Percentiles rank a stretch among this genome's conserved stretches.
Evolutionary conservation across 306 rosid genomes (phyloP).

Genomic region (Medicago ruthenica): DNA sequence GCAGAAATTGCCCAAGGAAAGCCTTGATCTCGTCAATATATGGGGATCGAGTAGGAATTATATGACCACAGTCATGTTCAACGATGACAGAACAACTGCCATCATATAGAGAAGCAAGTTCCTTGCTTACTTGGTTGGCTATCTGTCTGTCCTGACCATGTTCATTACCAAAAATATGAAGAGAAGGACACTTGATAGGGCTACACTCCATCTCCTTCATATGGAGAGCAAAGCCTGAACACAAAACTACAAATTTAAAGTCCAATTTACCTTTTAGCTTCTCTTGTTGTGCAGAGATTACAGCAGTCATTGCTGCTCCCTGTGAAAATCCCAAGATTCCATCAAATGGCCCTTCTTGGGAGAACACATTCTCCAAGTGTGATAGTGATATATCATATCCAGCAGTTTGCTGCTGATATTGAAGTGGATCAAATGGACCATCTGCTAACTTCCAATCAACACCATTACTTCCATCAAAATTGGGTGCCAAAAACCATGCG

Average conservation of each 20-base stretch:
- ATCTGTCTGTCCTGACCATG: conserved; percentile 82
- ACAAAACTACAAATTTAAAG: conserved; percentile 72
- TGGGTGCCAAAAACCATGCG: conserved; percentile 79
- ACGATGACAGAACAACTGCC: conserved; percentile 58
- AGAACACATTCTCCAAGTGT: conserved; percentile 60
- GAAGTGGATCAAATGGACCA: conserved; percentile 79
- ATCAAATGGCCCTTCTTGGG: conserved; percentile 76
- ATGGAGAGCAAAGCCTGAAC: conserved; percentile 74
- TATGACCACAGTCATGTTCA: conserved; percentile 84
- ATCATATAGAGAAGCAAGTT: conserved; percentile 75
- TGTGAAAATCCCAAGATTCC: conserved; percentile 91
- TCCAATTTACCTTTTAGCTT: conserved; percentile 53
- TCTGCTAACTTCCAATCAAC: conserved; percentile 68
- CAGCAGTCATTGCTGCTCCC: conserved; percentile 92
- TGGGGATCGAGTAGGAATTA: conserved; percentile 82
- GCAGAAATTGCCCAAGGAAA: conserved; percentile 68
- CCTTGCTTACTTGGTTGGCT: conserved; percentile 69
- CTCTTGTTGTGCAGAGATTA: conserved; percentile 59
- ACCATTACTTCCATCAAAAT: conserved; percentile 43
- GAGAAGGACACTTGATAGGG: conserved; percentile 70
- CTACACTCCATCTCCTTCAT: conserved; percentile 47
- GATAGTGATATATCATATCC: conserved; percentile 72
- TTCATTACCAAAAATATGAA: conserved; percentile 80
- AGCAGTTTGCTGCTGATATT: conserved; percentile 76
- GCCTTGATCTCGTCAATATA: conserved; percentile 72